phyloP scores from a whole-genome alignment of 768 basidiomycete genomes.

The Psilocybe tampanensis region DNA sequence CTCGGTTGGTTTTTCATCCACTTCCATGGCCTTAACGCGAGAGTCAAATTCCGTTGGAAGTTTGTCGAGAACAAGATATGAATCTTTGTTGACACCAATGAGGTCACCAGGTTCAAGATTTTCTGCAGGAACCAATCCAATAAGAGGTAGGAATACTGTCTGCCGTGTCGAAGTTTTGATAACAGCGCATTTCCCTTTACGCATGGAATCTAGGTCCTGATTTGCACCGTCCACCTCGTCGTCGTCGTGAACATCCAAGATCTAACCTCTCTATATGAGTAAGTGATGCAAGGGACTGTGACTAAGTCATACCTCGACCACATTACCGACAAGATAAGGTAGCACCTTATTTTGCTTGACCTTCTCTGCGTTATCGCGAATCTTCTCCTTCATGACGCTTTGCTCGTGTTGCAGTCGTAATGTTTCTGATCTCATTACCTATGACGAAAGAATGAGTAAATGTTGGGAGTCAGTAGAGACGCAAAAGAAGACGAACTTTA shows the following conservation, averaged over 20 bases:
- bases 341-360: constrained; percentile 99
- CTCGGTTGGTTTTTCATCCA: constrained; percentile 97
- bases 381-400: constrained; percentile 97
- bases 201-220: constrained; percentile 93
- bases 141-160: constrained; percentile 97
- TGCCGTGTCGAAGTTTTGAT: constrained; percentile 99
- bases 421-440: constrained; percentile 98
- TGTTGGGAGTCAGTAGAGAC: neutral
- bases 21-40: constrained; percentile 99
- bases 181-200: constrained; percentile 96
- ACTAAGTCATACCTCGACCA: constrained; percentile 77
- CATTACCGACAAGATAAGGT: constrained; percentile 96
- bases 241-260: constrained; percentile 93
- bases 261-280: constrained; percentile 45
- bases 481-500: constrained; percentile 54
- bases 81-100: constrained; percentile 99
- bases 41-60: constrained; percentile 98
- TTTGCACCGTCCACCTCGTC: constrained; percentile 94
- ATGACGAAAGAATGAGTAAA: constrained; percentile 4
- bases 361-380: constrained; percentile 96
- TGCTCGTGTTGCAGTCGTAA: constrained; percentile 92
- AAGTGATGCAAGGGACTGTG: neutral
- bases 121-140: constrained; percentile 94
- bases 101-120: constrained; percentile 90
- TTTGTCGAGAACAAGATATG: constrained; percentile 94